Conservation (phyloP, 208 protist genomes). For the Trypanosoma cruzi region DNA sequence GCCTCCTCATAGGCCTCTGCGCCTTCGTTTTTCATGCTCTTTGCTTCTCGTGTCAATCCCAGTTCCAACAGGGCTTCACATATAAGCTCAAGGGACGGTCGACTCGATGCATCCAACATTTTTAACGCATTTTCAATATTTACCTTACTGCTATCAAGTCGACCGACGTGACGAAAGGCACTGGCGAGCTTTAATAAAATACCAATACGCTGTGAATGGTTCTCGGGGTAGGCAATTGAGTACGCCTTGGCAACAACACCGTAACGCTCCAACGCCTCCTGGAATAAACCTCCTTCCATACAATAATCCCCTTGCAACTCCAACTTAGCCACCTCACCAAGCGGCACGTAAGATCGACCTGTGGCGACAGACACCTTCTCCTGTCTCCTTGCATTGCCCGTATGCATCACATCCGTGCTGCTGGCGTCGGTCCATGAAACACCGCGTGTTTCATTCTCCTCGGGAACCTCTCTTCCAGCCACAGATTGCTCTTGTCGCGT, state of each 20-base stretch:
- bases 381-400: conserved; percentile 3
- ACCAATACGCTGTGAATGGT: conserved; percentile 69
- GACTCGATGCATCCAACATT: conserved; percentile 57
- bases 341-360: conserved; percentile 70
- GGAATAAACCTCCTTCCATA: conserved; percentile 78
- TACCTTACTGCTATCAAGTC: conserved; percentile 60
- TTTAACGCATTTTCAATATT: conserved; percentile 60
- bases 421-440: conserved; percentile 69
- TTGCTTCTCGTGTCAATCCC: conserved; percentile 67
- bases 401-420: conserved; percentile 61
- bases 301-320: conserved; percentile 89
- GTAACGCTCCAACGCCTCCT: conserved; percentile 90
- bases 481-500: conserved; percentile 1
- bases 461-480: not conserved
- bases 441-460: conserved; percentile 23
- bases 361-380: not conserved
- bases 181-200: conserved; percentile 78
- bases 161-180: conserved; percentile 82
- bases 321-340: conserved; percentile 83
- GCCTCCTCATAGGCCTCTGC: conserved; percentile 78
- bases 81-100: conserved; percentile 77
- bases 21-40: conserved; percentile 38
- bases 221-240: conserved; percentile 75
- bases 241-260: conserved; percentile 89
- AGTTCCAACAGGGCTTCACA: conserved; percentile 84